Evolutionary conservation across 2,329 filamentous ascomycete genomes (phyloP), one percentile per base, ranked within the genome.

Genomic region (Cytospora piceicola): DNA sequence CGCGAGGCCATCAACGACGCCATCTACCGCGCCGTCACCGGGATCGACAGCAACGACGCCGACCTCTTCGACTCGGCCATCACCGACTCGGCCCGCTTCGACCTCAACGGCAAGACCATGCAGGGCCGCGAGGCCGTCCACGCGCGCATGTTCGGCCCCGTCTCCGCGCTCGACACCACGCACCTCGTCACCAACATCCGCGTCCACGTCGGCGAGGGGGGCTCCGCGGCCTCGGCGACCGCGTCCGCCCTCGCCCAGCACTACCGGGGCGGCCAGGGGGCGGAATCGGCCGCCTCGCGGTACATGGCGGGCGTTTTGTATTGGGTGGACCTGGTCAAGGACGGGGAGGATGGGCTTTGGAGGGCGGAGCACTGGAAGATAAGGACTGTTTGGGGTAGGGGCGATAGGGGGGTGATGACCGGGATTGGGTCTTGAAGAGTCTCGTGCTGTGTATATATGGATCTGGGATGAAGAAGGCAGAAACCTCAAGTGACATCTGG

Each of bases 1-100:
- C 70, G 74, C 24, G 75, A 77, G 24, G 74, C 75, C 29, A 71
- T 78, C 56, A 58, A 69, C n/a, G 76, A 77, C 59, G 69, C 75
- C 20, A 34, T 77, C 36, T 72, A 75, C 68, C 75, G 75, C 51
- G 67, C 58, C 62, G 64, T 74, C 30, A 61, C 68, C 15, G 70
- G 65, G 53, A 66, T 75, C 30, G 75, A 78, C 69, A 73, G 66
- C 52, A 66, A 69, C 32, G 71, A 75, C 67, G 17, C 58, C 4
- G 46, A 61, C 7, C 72, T 77, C 4, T 73, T 75, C 68, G 69
- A 75, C 24, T 75, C 76, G 2, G 70, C 71, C 46, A 71, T 74
- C 55, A 68, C 71, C n/a, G 32, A 67, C 1, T 69, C 73, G 4
- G 70, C 69, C 36, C 60, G 51, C n/a, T 69, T 73, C 52, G 49